A percentile compares a stretch with the other conserved stretches of the same genome.
These are phyloP conservation scores for Penicillium frequentans DNA, from an alignment of 2,329 filamentous ascomycete species.

Conservation along the genomic window DNA sequence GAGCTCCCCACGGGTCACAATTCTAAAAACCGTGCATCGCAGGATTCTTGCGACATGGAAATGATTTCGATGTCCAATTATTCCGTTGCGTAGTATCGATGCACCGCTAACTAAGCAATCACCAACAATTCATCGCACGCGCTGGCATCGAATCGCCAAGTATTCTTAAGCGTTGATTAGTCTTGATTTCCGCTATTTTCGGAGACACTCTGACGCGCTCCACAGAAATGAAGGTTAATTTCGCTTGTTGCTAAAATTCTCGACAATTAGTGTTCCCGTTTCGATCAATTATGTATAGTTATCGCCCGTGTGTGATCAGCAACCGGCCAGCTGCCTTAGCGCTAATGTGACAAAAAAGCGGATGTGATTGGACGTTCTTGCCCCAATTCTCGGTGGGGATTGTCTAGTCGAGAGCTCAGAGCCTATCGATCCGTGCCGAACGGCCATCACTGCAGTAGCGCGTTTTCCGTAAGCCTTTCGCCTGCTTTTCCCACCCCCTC, in stretches of 20 bases:
- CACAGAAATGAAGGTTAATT: neutral
- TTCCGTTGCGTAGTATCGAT: too few species aligned
- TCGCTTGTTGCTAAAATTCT: neutral
- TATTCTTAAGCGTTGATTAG: too few species aligned
- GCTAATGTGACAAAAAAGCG: neutral
- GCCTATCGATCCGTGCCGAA: neutral
- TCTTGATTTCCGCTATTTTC: too few species aligned
- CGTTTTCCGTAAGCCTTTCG: neutral
- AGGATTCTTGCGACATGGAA: neutral
- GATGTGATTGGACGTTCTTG: neutral
- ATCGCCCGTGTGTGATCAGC: neutral
- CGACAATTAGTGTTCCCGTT: neutral
- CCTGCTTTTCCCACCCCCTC: neutral
- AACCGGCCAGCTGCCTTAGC: neutral
- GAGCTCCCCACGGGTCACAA: neutral
- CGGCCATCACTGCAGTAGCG: neutral
- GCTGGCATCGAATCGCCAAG: too few species aligned
- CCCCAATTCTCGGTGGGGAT: neutral
- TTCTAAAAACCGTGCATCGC: neutral
- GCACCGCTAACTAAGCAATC: too few species aligned
- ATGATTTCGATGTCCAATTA: too few species aligned
- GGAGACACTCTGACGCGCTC: neutral
- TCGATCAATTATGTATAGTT: neutral
- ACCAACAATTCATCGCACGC: too few species aligned
- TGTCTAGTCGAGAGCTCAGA: neutral